A percentile compares a stretch with the other conserved stretches of the same genome.
Evolutionary conservation across 805 yeast genomes (phyloP).

Genomic region (Saturnispora kantuleensis): DNA sequence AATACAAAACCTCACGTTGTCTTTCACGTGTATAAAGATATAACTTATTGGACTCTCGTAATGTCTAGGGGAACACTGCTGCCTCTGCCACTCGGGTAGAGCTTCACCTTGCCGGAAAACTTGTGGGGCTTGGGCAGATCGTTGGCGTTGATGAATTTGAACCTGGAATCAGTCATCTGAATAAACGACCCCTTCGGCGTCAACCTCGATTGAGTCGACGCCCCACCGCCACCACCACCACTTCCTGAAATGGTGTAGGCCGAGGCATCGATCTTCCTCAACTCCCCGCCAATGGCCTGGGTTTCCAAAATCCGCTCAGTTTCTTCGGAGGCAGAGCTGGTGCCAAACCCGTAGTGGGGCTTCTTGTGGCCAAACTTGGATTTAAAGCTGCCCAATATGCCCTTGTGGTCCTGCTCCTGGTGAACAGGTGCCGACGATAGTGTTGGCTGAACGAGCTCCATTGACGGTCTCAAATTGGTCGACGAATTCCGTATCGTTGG

Average conservation of each 20-base stretch:
- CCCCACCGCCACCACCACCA: slow-evolving; percentile 10
- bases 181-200: slow-evolving; percentile 20
- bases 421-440: slow-evolving; percentile 5
- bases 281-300: slow-evolving; percentile 38
- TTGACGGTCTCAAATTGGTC: slow-evolving; percentile 5
- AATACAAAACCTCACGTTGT: neutral
- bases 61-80: slow-evolving; percentile 80
- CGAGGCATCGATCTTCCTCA: slow-evolving; percentile 55
- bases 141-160: slow-evolving; percentile 53
- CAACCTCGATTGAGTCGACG: slow-evolving; percentile 11
- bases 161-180: slow-evolving; percentile 63
- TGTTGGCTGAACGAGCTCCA: slow-evolving; percentile 1
- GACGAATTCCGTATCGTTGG: slow-evolving; percentile 12
- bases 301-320: slow-evolving; percentile 28
- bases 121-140: slow-evolving; percentile 84
- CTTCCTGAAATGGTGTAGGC: slow-evolving; percentile 49
- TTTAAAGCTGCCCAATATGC: slow-evolving; percentile 6
- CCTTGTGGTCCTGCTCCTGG: slow-evolving; percentile 4
- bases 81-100: slow-evolving; percentile 94
- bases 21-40: neutral
- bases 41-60: slow-evolving; percentile 8
- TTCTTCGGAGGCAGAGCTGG: slow-evolving; percentile 5
- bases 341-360: slow-evolving; percentile 11
- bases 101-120: slow-evolving; percentile 58
- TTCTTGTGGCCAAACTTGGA: slow-evolving; percentile 13